These are phyloP conservation scores for Psidium friedrichsthalianum DNA, from an alignment of 345 rosid genomes.

Conservation along the genomic window DNA sequence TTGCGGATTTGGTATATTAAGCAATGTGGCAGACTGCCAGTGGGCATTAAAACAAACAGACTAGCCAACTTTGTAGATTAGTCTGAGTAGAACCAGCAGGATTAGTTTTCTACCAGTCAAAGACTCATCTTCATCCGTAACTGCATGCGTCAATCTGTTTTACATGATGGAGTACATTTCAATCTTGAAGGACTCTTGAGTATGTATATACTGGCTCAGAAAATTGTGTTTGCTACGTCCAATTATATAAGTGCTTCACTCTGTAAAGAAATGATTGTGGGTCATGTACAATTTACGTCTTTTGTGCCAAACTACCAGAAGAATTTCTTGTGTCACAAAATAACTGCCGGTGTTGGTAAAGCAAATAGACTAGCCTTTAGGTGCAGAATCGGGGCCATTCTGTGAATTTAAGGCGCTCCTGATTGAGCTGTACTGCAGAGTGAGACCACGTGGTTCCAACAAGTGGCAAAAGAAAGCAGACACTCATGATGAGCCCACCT, in stretches of 20 bases:
- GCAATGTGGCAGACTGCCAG: neutral
- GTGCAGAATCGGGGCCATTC: constrained; percentile 19
- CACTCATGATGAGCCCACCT: constrained; percentile 19
- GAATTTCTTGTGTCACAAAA: neutral
- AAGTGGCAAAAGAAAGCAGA: constrained; percentile 7
- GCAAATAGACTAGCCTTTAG: neutral
- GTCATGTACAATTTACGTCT: neutral
- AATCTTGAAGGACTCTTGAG: neutral
- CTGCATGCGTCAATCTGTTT: neutral
- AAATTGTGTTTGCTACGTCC: neutral
- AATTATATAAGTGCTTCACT: neutral
- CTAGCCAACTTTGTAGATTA: neutral
- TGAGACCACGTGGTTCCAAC: constrained; percentile 9
- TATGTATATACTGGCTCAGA: neutral
- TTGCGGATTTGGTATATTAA: neutral
- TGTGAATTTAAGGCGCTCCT: constrained; percentile 1
- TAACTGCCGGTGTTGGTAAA: neutral
- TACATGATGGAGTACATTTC: neutral
- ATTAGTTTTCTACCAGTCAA: neutral
- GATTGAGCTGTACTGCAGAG: constrained; percentile 10
- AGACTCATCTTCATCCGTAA: neutral
- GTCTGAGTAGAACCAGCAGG: neutral
- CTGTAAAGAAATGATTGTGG: neutral
- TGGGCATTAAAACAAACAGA: neutral
- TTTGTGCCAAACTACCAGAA: neutral